These are phyloP conservation scores for Fraxinus floribunda DNA, from an alignment of 305 asterid species.

Conservation along the genomic window DNA sequence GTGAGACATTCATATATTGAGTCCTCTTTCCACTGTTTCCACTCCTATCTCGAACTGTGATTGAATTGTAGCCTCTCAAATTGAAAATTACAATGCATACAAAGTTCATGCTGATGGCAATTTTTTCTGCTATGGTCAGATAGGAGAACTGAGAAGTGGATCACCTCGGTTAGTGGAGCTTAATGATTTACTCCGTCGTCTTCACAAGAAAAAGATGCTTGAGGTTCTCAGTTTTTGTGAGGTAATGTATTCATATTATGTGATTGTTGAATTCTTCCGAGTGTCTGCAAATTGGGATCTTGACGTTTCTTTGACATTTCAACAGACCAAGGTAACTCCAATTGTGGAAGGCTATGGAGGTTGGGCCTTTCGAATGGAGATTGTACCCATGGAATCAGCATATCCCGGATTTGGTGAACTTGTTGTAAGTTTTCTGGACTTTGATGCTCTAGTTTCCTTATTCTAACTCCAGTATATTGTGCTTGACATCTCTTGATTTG, in stretches of 20 bases:
- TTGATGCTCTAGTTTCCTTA: not conserved
- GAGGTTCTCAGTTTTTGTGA: constrained; percentile 97
- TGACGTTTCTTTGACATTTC: constrained; percentile 32
- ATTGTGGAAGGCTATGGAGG: constrained; percentile 99
- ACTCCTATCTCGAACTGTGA: constrained; percentile 19
- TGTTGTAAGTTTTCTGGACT: constrained; percentile 55
- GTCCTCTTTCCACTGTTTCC: constrained; percentile 1
- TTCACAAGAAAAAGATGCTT: constrained; percentile 63
- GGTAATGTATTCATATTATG: constrained; percentile 38
- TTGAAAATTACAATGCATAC: constrained; percentile 5
- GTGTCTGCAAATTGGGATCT: constrained; percentile 16
- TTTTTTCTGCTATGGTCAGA: constrained; percentile 50
- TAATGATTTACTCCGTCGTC: constrained; percentile 73
- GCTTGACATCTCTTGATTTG: constrained; percentile 4
- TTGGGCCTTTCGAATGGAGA: constrained; percentile 94
- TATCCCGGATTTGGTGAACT: constrained; percentile 96
- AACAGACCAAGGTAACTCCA: constrained; percentile 94
- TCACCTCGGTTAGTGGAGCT: constrained; percentile 90
- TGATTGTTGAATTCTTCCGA: constrained; percentile 11
- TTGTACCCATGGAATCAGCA: constrained; percentile 92
- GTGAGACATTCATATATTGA: constrained; percentile 1
- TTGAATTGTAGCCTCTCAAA: constrained; percentile 21
- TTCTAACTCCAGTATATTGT: not conserved
- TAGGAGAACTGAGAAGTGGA: constrained; percentile 97
- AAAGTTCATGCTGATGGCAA: constrained; percentile 15